phyloP scores from a whole-genome alignment of 176 grass and related monocot species.

The Elymus sibiricus region DNA sequence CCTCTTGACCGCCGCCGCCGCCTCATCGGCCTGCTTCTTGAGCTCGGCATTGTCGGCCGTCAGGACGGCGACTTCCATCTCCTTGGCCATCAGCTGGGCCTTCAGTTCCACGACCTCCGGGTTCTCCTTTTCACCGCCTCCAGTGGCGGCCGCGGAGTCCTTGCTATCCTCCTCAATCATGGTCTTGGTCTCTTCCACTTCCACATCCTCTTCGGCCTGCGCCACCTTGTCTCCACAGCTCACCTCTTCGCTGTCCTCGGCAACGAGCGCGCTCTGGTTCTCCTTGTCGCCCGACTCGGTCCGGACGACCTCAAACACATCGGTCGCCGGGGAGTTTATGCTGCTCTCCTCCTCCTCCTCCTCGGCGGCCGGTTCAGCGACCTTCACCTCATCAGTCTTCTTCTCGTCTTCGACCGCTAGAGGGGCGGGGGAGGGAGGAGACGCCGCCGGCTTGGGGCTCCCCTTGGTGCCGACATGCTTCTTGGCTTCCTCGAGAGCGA shows the following conservation, averaged over 20 bases:
- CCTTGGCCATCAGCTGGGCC: constrained; percentile 55
- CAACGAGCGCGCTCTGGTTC: constrained; percentile 21
- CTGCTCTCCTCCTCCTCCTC: constrained; percentile 37
- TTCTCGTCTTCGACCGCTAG: constrained; percentile 5
- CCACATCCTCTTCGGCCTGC: constrained; percentile 20
- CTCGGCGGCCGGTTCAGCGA: constrained; percentile 2
- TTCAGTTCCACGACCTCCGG: constrained; percentile 40
- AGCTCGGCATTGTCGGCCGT: constrained; percentile 64
- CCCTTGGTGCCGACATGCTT: constrained; percentile 59
- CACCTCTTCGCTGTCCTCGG: constrained; percentile 23
- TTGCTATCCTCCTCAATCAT: constrained; percentile 54
- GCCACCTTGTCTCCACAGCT: constrained; percentile 29
- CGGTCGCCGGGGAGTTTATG: constrained; percentile 44
- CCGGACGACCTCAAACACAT: constrained; percentile 63
- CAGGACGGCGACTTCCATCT: constrained; percentile 44
- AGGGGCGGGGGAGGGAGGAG: neutral
- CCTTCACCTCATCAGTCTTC: constrained; percentile 28
- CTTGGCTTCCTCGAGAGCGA: constrained; percentile 81
- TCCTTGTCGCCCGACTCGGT: constrained; percentile 45
- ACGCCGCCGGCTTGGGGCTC: constrained; percentile 20
- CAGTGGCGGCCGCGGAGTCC: neutral
- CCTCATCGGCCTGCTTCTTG: constrained; percentile 52
- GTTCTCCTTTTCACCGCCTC: constrained; percentile 12
- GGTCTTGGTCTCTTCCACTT: constrained; percentile 56
- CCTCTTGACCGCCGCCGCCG: constrained; percentile 31